Conservation (phyloP, 345 rosid genomes). For the Euphorbia tirucalli region DNA sequence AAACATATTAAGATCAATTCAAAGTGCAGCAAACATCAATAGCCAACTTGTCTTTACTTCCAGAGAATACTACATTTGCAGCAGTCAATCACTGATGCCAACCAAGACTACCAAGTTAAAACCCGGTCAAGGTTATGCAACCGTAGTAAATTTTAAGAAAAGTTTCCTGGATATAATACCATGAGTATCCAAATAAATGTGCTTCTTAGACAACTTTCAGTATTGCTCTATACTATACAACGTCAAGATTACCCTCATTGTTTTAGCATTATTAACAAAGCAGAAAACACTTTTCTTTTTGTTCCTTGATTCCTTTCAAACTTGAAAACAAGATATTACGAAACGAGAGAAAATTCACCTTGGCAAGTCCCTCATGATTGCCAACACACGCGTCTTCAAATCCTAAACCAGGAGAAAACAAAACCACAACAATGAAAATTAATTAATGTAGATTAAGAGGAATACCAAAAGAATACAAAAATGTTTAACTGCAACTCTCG, state of each 20-base stretch:
- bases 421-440: neutral
- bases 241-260: neutral
- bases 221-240: neutral
- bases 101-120: neutral
- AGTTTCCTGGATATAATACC: neutral
- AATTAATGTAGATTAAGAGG: neutral
- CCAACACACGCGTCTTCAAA: neutral
- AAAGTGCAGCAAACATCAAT: neutral
- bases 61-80: neutral
- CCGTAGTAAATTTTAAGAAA: neutral
- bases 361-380: slow-evolving; percentile 17
- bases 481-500: too few species aligned
- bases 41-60: neutral
- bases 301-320: neutral
- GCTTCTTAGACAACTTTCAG: neutral
- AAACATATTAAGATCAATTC: neutral
- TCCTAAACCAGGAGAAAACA: slow-evolving; percentile 3
- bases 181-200: neutral
- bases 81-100: neutral
- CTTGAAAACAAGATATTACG: neutral
- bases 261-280: neutral
- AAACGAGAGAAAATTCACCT: slow-evolving; percentile 13
- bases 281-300: too few species aligned
- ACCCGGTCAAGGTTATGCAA: too few species aligned
- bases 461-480: too few species aligned